Evolutionary conservation across 495 filamentous ascomycete species (phyloP).

Genomic region (Hypoxylon subgilvum): DNA sequence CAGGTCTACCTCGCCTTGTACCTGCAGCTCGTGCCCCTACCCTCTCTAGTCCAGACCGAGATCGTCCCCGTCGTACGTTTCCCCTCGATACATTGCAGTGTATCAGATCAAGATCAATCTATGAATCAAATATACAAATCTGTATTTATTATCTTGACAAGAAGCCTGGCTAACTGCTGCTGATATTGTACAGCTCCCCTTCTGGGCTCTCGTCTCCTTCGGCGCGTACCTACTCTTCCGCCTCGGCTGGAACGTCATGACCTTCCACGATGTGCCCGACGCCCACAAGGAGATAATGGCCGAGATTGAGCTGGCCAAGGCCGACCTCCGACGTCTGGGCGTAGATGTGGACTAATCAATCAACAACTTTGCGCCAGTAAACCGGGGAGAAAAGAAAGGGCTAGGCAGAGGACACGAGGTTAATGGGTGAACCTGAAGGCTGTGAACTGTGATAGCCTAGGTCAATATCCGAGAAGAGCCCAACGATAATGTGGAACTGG

Average conservation of each 20-base stretch:
- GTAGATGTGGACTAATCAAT: constrained; percentile 62
- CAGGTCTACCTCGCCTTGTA: constrained; percentile 89
- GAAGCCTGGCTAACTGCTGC: background rate
- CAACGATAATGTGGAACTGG: too few relatives aligned
- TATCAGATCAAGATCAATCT: background rate
- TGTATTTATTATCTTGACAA: background rate
- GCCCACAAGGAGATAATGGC: constrained; percentile 88
- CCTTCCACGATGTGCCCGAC: constrained; percentile 93
- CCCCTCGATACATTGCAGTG: background rate
- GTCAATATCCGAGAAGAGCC: too few relatives aligned
- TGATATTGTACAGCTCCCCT: constrained; percentile 68
- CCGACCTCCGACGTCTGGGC: constrained; percentile 69
- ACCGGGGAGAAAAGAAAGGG: too few relatives aligned
- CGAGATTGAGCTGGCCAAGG: constrained; percentile 74
- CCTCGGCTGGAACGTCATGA: constrained; percentile 87
- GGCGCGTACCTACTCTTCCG: constrained; percentile 92
- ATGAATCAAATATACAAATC: background rate
- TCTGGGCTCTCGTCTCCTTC: constrained; percentile 90
- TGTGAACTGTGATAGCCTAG: too few relatives aligned
- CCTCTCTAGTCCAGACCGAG: constrained; percentile 70
- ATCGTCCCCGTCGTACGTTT: constrained; percentile 72
- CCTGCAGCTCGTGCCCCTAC: constrained; percentile 83
- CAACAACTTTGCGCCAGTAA: background rate
- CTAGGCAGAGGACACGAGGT: too few relatives aligned
- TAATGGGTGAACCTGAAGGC: too few relatives aligned